phyloP scores from a whole-genome alignment of 306 rosid genomes.

The Rosa rugosa region DNA sequence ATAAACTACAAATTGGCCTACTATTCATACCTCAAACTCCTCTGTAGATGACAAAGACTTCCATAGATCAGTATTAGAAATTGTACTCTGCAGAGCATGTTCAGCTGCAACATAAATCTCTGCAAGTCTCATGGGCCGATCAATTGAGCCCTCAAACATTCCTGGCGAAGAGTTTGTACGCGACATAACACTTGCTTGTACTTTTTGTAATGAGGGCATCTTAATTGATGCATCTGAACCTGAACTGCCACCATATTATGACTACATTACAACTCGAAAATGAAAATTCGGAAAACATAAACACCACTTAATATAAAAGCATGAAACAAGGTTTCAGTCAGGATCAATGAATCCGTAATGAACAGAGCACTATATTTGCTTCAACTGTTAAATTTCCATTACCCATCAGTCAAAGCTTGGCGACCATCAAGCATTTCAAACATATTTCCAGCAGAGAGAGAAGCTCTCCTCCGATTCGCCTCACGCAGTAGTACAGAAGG shows the following conservation, averaged over 20 bases:
- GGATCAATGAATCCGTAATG: constrained; percentile 24
- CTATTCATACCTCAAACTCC: constrained; percentile 80
- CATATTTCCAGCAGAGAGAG: constrained; percentile 88
- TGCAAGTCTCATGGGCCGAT: constrained; percentile 97
- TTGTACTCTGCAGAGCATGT: constrained; percentile 74
- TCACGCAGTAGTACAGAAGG: constrained; percentile 90
- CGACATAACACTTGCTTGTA: constrained; percentile 57
- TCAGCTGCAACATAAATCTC: constrained; percentile 91
- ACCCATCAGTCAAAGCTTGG: constrained; percentile 64
- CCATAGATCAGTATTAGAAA: constrained; percentile 62
- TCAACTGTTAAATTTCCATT: constrained; percentile 36
- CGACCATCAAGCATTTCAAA: constrained; percentile 72
- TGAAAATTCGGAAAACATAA: constrained; percentile 12
- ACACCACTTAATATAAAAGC: constrained; percentile 3
- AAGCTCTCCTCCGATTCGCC: constrained; percentile 97
- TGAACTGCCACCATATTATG: constrained; percentile 73
- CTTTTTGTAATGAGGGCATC: constrained; percentile 63
- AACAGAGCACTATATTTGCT: constrained; percentile 19
- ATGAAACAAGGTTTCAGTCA: not conserved
- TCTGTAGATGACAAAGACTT: constrained; percentile 71
- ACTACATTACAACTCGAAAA: constrained; percentile 35
- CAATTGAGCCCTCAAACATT: constrained; percentile 71
- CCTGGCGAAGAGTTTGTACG: constrained; percentile 96
- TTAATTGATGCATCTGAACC: constrained; percentile 60
- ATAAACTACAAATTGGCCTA: constrained; percentile 11